Base-by-base conservation (phyloP, 1,139 yeast species). In the Kluyveromyces sp. region DNA sequence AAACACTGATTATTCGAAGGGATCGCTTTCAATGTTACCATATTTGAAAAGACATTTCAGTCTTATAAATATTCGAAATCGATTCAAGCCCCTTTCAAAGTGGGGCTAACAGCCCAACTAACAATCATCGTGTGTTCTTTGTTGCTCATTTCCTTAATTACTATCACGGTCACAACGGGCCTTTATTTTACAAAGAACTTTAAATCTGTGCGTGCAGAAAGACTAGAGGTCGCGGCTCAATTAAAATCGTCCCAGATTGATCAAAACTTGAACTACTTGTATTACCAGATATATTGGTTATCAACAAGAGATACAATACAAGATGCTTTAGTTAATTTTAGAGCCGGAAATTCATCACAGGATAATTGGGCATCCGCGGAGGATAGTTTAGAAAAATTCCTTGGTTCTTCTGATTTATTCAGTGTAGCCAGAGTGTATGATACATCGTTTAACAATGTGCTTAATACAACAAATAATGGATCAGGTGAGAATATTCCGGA, bases 151-250 rank as follows among this genome's bases (percentile, higher is more conserved):
- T 88, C 97, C 2, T 71, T 90, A 45, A 70, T 85, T 32, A 78
- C 87, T 4, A 68, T 90, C 43, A 92, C 95, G 8, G 70, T 86
- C 29, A 87, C 84, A 7, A 80, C 95, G 1, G 95, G 95, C 42
- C 78, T 85, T 6, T 87, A 85, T 65, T 87, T 85, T 60, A 78
- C 88, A 21, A 64, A 71, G 29, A 83, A 79, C 55, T 78, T 83
- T 50, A 75, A 79, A 43, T 67, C 74, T 45, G 67, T 85, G 43
- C 72, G 94, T 53, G 78, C 82, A 2, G 92, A 86, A 53, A 73
- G 89, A 48, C 68, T 89, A 36, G 78, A 77, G 58, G 87, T 86
- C 42, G 84, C 88, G 15, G 84, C 96, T 6, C 85, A 84, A 60
- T 69, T 89, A 48, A 88, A 87, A 63, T 78, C 92, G 0, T 77